These are phyloP conservation scores for Candida albicans DNA, from an alignment of 1,139 yeast genomes.

Conservation along the genomic window DNA sequence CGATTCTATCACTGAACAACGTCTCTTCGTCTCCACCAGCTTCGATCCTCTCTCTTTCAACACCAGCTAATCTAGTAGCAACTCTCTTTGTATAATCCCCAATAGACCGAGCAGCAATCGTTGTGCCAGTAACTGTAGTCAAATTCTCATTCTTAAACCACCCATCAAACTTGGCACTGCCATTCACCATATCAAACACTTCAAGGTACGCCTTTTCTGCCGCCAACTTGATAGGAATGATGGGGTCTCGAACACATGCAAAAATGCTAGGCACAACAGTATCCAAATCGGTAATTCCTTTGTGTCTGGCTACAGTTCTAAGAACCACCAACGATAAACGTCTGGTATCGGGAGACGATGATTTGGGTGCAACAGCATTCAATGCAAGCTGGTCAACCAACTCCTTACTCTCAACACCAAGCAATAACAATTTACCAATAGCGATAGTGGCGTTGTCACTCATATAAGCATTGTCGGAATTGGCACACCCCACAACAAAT, in stretches of 20 bases:
- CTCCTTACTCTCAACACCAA: slow-evolving; percentile 24
- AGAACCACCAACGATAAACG: slow-evolving; percentile 75
- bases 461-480: slow-evolving; percentile 52
- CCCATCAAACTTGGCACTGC: slow-evolving; percentile 51
- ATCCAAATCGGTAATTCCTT: slow-evolving; percentile 51
- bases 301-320: slow-evolving; percentile 70
- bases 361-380: slow-evolving; percentile 51
- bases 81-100: slow-evolving; percentile 89
- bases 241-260: slow-evolving; percentile 76
- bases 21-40: slow-evolving; percentile 93
- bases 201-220: slow-evolving; percentile 90
- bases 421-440: slow-evolving; percentile 73
- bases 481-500: slow-evolving; percentile 48
- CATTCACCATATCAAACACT: slow-evolving; percentile 70
- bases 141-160: slow-evolving; percentile 52
- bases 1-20: slow-evolving; percentile 79
- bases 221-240: slow-evolving; percentile 89
- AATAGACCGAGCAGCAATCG: slow-evolving; percentile 68
- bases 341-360: slow-evolving; percentile 75
- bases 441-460: slow-evolving; percentile 83
- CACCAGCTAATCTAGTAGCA: slow-evolving; percentile 75
- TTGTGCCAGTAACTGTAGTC: slow-evolving; percentile 45
- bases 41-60: slow-evolving; percentile 80
- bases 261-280: slow-evolving; percentile 72
- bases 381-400: slow-evolving; percentile 53